phyloP scores from a whole-genome alignment of 805 yeast genomes.

The Citeromyces nyonsensis region DNA sequence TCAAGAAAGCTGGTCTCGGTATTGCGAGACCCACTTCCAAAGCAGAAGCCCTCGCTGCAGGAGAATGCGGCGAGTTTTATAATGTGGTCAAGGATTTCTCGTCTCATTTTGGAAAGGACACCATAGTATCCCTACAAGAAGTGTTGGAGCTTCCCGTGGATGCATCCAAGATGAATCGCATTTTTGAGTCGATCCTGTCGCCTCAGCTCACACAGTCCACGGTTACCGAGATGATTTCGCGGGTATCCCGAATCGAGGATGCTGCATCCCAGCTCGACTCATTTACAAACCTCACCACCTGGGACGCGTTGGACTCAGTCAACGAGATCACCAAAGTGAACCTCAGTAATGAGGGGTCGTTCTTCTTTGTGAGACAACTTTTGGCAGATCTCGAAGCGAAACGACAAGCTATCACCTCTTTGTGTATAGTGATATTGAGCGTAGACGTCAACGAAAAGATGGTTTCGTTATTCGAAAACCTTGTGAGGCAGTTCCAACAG shows the following conservation, averaged over 20 bases:
- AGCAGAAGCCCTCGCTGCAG: no score
- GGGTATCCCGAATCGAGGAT: constrained; percentile 18
- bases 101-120: not conserved
- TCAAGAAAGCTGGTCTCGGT: no score
- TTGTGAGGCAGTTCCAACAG: constrained; percentile 6
- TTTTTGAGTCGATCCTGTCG: constrained; percentile 25
- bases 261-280: constrained; percentile 15
- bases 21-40: no score
- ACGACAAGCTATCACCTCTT: constrained; percentile 9
- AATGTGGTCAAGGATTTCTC: constrained; percentile 2
- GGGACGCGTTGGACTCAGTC: constrained; percentile 4
- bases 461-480: constrained; percentile 7
- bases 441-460: constrained; percentile 15
- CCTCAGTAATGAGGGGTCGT: constrained; percentile 11
- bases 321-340: constrained; percentile 7
- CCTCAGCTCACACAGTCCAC: constrained; percentile 7
- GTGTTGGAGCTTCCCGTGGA: not conserved
- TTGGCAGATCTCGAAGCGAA: constrained; percentile 7
- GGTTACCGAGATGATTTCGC: constrained; percentile 21
- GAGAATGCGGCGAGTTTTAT: constrained; percentile 16
- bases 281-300: constrained; percentile 3
- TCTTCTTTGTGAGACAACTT: constrained; percentile 8
- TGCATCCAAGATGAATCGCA: constrained; percentile 11
- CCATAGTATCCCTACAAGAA: not conserved
- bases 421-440: constrained; percentile 13